A percentile compares a stretch with the other conserved stretches of the same genome.
Conservation (phyloP, 331 rosid genomes). For the Erythrophleum ivorense region DNA sequence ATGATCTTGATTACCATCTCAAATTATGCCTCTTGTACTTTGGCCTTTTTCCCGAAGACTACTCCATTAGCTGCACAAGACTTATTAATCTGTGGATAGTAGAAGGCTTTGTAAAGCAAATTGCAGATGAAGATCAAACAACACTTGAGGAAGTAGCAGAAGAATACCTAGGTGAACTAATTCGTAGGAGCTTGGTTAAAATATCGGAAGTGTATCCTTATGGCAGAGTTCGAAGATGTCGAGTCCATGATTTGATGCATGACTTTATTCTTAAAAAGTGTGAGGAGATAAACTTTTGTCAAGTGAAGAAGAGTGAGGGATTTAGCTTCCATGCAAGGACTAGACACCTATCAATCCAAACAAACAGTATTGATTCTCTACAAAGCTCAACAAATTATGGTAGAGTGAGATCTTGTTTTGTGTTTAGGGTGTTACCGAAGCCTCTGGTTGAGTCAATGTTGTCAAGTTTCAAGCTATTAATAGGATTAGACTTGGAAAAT, state of each 20-base stretch:
- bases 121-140: neutral
- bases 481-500: constrained; percentile 37
- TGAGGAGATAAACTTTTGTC: constrained; percentile 27
- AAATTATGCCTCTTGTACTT: constrained; percentile 40
- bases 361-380: neutral
- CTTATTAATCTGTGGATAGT: constrained; percentile 36
- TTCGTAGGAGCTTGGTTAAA: constrained; percentile 39
- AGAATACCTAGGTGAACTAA: constrained; percentile 35
- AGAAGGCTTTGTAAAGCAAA: constrained; percentile 30
- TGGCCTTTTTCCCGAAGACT: constrained; percentile 41
- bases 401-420: constrained; percentile 18
- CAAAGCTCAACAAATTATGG: neutral
- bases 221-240: constrained; percentile 33
- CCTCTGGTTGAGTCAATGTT: constrained; percentile 4
- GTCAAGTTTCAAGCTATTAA: constrained; percentile 19
- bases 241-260: constrained; percentile 26
- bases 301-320: neutral
- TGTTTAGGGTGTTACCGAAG: neutral
- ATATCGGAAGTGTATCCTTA: neutral
- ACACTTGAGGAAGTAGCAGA: constrained; percentile 29
- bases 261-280: constrained; percentile 15
- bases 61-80: constrained; percentile 22
- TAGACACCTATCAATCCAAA: constrained; percentile 27
- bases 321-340: neutral
- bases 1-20: constrained; percentile 40